Evolutionary conservation across 805 yeast species (phyloP).

Genomic region (Candida patagonica): DNA sequence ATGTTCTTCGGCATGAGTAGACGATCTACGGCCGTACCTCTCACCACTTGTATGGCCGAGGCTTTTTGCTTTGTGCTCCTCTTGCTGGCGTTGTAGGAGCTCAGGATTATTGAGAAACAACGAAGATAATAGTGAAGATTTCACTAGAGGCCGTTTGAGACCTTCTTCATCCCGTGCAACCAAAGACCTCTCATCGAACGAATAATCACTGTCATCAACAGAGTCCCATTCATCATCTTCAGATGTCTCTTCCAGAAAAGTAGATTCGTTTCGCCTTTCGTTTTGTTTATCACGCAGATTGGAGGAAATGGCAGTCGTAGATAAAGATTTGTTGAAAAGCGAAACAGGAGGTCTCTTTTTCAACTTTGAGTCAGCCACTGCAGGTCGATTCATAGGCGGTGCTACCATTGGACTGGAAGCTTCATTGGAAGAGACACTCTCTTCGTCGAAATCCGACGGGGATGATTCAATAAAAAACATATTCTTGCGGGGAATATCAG

Average conservation of each 20-base stretch:
- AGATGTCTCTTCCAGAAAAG: slow-evolving; percentile 19
- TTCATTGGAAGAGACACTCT: slow-evolving; percentile 16
- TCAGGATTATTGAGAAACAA: slow-evolving; percentile 27
- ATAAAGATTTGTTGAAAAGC: neutral
- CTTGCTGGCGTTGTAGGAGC: slow-evolving; percentile 16
- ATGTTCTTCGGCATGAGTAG: slow-evolving; percentile 7
- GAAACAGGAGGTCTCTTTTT: neutral
- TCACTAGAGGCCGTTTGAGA: slow-evolving; percentile 23
- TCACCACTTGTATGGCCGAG: slow-evolving; percentile 1
- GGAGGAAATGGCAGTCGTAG: slow-evolving; percentile 1
- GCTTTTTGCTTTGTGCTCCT: slow-evolving; percentile 4
- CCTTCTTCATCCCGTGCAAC: slow-evolving; percentile 24
- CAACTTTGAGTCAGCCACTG: neutral
- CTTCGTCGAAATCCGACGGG: slow-evolving; percentile 28
- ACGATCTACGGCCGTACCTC: slow-evolving; percentile 6
- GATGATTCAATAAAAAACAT: slow-evolving; percentile 33
- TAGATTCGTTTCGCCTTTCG: slow-evolving; percentile 16
- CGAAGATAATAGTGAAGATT: slow-evolving; percentile 32
- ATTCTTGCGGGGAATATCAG: slow-evolving; percentile 22
- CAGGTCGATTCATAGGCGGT: neutral
- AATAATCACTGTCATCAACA: slow-evolving; percentile 26
- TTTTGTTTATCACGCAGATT: neutral
- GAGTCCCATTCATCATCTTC: slow-evolving; percentile 32
- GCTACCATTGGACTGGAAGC: neutral
- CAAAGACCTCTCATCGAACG: slow-evolving; percentile 23